A percentile compares a stretch with the other conserved stretches of the same genome.
These are phyloP conservation scores for Huntiella abstrusa DNA, from an alignment of 2,329 filamentous ascomycete genomes.

Conservation along the genomic window DNA sequence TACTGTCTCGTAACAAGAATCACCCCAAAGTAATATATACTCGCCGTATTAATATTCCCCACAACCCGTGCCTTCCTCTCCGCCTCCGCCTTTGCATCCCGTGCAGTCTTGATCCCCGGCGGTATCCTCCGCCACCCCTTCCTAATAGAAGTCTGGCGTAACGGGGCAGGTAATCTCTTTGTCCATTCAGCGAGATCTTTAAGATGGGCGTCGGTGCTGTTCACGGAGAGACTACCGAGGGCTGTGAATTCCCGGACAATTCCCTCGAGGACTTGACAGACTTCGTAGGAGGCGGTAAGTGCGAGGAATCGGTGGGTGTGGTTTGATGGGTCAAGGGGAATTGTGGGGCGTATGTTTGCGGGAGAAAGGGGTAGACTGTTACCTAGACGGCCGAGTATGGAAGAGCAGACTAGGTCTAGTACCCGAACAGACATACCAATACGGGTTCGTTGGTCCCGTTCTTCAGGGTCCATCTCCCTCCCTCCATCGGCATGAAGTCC, in stretches of 20 bases:
- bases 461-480: constrained; percentile 1
- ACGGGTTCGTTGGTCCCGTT: constrained; percentile 11
- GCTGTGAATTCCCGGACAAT: constrained; percentile 8
- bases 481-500: constrained; percentile 25
- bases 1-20: constrained; percentile 12
- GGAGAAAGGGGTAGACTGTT: constrained; percentile 2
- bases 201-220: constrained; percentile 6
- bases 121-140: background rate
- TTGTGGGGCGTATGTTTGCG: background rate
- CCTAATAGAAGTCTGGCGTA: background rate
- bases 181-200: constrained; percentile 7
- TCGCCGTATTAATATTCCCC: constrained; percentile 11
- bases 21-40: constrained; percentile 13
- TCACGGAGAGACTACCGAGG: constrained; percentile 1
- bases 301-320: constrained; percentile 6
- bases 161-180: constrained; percentile 1
- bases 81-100: background rate
- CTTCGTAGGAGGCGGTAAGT: constrained; percentile 8
- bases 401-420: constrained; percentile 12
- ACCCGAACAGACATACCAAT: constrained; percentile 14
- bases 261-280: constrained; percentile 7
- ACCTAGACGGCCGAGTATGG: constrained; percentile 12
- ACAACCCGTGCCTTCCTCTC: constrained; percentile 6
- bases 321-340: background rate
- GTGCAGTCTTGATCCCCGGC: background rate